Evolutionary conservation across 73 alveolate species (phyloP), one percentile per base, ranked within the genome.

Genomic region (Breviolum minutum): DNA sequence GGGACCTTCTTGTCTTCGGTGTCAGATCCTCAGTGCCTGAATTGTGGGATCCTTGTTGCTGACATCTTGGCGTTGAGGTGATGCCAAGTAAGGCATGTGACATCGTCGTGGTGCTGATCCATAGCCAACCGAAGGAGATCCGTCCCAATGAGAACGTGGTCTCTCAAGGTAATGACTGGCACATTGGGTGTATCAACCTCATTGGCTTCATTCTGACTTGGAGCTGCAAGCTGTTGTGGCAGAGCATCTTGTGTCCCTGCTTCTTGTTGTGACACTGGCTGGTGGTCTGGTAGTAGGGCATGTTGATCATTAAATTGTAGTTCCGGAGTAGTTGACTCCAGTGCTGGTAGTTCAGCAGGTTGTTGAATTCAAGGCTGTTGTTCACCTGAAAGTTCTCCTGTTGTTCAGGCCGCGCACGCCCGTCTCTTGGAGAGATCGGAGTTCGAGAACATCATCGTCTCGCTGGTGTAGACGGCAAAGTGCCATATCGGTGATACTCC

Each of bases 401-500:
- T 10, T 3, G 66, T 66, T 66, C 74, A 27, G 87, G 64, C 27
- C n/a, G 1, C 63, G 74, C 74, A 29, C 64, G 17, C 2, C 63
- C 2, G 11, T n/a, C 64, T n/a, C 24, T 19, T 77, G 63, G 0
- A 5, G 73, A 2, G 24, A 74, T 61, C 61, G 92, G 70, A 20
- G 92, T 83, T 24, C 92, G 26, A 60, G 92, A 83, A 74, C 73
- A 74, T 10, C 26, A 12, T 83, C 74, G 54, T 3, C 76, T n/a
- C 8, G 92, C n/a, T n/a, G n/a, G 73, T 13, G 92, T 24, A 22
- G 8, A 22, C 61, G 76, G 74, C 22, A 83, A 3, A 48, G 8
- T 61, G 54, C 92, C 92, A 54, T 10, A 83, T n/a, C 92, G 60
- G 74, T 83, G 26, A 26, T 12, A 40, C 92, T 83, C 63, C n/a